A percentile compares a stretch with the other conserved stretches of the same genome.
Evolutionary conservation across 2,329 filamentous ascomycete species (phyloP).

Genomic region (Whalleya microplaca): DNA sequence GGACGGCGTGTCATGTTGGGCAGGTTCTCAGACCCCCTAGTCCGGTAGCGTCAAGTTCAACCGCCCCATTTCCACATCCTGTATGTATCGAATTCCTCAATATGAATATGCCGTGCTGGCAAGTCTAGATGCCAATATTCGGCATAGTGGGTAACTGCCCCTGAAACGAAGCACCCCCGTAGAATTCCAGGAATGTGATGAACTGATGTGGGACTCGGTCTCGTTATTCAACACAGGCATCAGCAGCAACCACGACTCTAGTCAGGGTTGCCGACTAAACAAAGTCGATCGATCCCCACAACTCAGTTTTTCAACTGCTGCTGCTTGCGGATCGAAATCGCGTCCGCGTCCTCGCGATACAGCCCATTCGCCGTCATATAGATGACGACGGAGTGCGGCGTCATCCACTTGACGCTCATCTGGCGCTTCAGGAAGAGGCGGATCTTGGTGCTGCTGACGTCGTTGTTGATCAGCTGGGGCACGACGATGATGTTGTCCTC

Average conservation of each 20-base stretch:
- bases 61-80: no score
- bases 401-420: slow-evolving; percentile 79
- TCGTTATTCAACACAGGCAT: neutral
- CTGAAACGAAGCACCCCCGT: neutral
- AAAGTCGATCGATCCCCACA: neutral
- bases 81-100: no score
- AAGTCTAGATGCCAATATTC: neutral
- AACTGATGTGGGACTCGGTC: neutral
- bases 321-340: slow-evolving; percentile 36
- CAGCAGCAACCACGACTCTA: neutral
- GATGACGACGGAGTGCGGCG: slow-evolving; percentile 74
- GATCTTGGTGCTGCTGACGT: slow-evolving; percentile 82
- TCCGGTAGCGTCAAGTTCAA: no score
- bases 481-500: slow-evolving; percentile 87
- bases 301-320: slow-evolving; percentile 23
- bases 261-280: neutral
- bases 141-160: neutral
- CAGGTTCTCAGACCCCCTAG: no score
- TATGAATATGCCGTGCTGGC: neutral
- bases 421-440: slow-evolving; percentile 77
- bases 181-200: neutral
- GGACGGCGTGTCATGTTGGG: no score
- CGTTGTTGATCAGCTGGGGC: slow-evolving; percentile 84
- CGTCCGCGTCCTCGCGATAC: slow-evolving; percentile 47
- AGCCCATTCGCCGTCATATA: slow-evolving; percentile 72